These are phyloP conservation scores for Lepidium aucheri DNA, from an alignment of 345 rosid species.

Conservation along the genomic window DNA sequence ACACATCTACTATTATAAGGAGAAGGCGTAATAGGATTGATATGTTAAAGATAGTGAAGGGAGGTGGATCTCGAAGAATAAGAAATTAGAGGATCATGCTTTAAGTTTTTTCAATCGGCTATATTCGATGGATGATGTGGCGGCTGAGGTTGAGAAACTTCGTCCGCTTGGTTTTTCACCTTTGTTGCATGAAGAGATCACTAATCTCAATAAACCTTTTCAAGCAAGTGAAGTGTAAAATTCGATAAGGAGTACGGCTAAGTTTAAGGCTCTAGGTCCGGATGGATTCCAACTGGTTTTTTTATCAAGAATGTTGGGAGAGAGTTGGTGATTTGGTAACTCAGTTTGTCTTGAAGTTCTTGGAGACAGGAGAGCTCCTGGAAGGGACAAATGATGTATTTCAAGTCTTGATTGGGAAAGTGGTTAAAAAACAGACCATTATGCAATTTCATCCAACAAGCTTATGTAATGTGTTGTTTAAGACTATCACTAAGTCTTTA, in stretches of 20 bases:
- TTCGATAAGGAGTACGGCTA: not conserved
- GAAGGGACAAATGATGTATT: not conserved
- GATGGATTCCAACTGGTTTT: not conserved
- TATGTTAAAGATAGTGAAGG: not conserved
- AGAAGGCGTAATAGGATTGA: no score
- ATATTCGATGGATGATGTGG: no score
- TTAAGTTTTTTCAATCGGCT: no score
- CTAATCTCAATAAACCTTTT: no score
- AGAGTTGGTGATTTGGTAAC: not conserved
- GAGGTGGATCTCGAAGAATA: not conserved
- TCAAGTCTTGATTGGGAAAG: not conserved
- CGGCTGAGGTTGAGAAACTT: no score
- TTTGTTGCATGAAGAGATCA: no score
- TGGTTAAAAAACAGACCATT: not conserved
- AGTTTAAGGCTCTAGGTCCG: not conserved
- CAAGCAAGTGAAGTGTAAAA: not conserved
- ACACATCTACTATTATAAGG: no score
- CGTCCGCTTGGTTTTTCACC: no score
- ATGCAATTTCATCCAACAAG: not conserved
- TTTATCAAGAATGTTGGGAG: not conserved
- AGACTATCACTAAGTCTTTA: not conserved
- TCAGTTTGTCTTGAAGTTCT: not conserved
- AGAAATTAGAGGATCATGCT: not conserved
- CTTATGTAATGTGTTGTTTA: not conserved
- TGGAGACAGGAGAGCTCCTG: not conserved